phyloP scores from a whole-genome alignment of 2,329 filamentous ascomycete species.

The Phaeosphaeriaceae sp. region DNA sequence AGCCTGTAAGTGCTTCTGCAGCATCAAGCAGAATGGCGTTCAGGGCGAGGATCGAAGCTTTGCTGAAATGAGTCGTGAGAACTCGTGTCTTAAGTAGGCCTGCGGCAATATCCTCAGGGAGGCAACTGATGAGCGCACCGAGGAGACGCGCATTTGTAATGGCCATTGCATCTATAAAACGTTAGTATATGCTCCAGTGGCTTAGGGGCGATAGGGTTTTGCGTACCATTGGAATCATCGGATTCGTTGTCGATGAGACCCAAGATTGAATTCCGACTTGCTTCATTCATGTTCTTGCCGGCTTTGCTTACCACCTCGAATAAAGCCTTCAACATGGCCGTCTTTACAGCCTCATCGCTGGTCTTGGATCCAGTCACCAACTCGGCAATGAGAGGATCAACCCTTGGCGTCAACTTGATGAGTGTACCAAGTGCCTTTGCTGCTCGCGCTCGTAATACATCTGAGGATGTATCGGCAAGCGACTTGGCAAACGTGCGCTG shows the following conservation, averaged over 20 bases:
- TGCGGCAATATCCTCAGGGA: conserved; percentile 73
- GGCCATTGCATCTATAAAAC: conserved; percentile 66
- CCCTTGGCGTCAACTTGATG: conserved; percentile 92
- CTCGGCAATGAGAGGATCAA: conserved; percentile 92
- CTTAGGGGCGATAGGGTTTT: neutral
- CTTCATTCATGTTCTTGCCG: conserved; percentile 91
- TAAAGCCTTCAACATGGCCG: conserved; percentile 94
- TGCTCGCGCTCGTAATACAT: conserved; percentile 82
- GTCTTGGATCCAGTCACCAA: conserved; percentile 96
- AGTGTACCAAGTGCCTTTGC: conserved; percentile 93
- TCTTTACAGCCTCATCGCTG: conserved; percentile 81
- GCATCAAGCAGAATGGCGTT: conserved; percentile 89
- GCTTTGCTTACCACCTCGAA: conserved; percentile 97
- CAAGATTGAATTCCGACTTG: conserved; percentile 84
- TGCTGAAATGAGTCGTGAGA: conserved; percentile 76
- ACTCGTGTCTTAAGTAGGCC: conserved; percentile 72
- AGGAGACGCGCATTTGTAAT: conserved; percentile 91
- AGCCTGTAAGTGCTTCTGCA: conserved; percentile 70
- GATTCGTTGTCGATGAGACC: conserved; percentile 85
- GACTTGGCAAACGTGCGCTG: conserved; percentile 97
- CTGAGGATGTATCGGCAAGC: conserved; percentile 89
- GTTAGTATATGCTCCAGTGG: conserved; percentile 11
- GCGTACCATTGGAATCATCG: conserved; percentile 71
- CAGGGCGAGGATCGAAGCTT: conserved; percentile 81
- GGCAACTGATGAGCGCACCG: conserved; percentile 85